Percentiles rank a stretch among this genome's conserved stretches.
phyloP scores from a whole-genome alignment of 2,329 filamentous ascomycete genomes.

The Penicillium sp. region DNA sequence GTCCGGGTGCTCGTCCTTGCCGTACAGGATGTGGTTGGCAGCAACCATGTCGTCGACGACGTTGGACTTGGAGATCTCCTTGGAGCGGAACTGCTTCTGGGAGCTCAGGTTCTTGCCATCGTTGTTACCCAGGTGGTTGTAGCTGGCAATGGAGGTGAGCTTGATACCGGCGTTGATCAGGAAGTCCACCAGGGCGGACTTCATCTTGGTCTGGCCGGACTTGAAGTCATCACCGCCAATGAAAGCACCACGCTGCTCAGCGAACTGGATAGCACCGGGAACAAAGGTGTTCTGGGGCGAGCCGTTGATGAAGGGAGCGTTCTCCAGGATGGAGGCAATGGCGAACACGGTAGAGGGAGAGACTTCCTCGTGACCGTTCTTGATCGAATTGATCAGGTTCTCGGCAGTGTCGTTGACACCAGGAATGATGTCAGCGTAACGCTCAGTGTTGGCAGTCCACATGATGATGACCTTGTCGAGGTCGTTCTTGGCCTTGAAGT shows the following conservation, averaged over 20 bases:
- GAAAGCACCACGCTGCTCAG: slow-evolving; percentile 82
- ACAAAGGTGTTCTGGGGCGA: slow-evolving; percentile 99
- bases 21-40: slow-evolving; percentile 88
- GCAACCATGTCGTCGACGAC: slow-evolving; percentile 99
- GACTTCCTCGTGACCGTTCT: slow-evolving; percentile 84
- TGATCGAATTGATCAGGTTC: slow-evolving; percentile 86
- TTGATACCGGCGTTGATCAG: slow-evolving; percentile 98
- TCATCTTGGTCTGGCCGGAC: slow-evolving; percentile 99
- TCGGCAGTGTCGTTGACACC: slow-evolving; percentile 97
- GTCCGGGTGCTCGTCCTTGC: slow-evolving; percentile 89
- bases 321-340: slow-evolving; percentile 88
- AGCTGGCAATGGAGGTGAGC: slow-evolving; percentile 95
- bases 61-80: slow-evolving; percentile 99
- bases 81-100: slow-evolving; percentile 97
- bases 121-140: slow-evolving; percentile 99
- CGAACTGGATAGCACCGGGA: slow-evolving; percentile 84
- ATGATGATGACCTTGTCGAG: slow-evolving; percentile 96
- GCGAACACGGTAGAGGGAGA: slow-evolving; percentile 95
- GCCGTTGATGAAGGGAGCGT: slow-evolving; percentile 94
- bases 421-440: slow-evolving; percentile 82
- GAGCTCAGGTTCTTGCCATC: slow-evolving; percentile 98
- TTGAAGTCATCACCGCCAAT: slow-evolving; percentile 99
- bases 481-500: slow-evolving; percentile 82
- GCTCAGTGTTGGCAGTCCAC: slow-evolving; percentile 99
- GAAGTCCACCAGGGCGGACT: slow-evolving; percentile 97